These are phyloP conservation scores for Cutaneotrichosporon mucoides DNA, from an alignment of 1,284 basidiomycete species.

Conservation along the genomic window DNA sequence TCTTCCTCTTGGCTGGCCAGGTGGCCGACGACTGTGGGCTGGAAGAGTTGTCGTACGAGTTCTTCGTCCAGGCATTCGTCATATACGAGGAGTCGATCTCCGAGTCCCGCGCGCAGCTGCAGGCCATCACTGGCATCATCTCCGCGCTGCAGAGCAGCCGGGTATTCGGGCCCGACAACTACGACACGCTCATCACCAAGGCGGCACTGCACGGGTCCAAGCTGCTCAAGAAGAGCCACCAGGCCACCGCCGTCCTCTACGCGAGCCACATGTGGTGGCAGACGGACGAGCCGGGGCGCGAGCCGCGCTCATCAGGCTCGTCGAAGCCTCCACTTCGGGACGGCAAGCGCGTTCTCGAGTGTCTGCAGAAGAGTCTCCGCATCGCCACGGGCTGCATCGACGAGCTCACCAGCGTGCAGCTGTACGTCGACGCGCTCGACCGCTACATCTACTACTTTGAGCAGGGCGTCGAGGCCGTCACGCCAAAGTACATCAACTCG, in stretches of 20 bases:
- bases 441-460: slow-evolving; percentile 90
- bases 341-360: slow-evolving; percentile 91
- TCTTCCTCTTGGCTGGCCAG: slow-evolving; percentile 91
- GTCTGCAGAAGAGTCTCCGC: slow-evolving; percentile 85
- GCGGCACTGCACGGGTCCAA: slow-evolving; percentile 91
- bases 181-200: slow-evolving; percentile 92
- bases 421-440: slow-evolving; percentile 90
- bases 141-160: slow-evolving; percentile 75
- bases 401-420: slow-evolving; percentile 86
- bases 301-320: neutral
- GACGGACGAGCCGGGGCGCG: slow-evolving; percentile 54
- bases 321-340: slow-evolving; percentile 68
- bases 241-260: slow-evolving; percentile 85
- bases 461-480: slow-evolving; percentile 80
- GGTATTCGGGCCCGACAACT: slow-evolving; percentile 86
- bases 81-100: slow-evolving; percentile 95
- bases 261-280: slow-evolving; percentile 98
- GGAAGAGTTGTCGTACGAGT: slow-evolving; percentile 89
- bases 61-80: slow-evolving; percentile 91
- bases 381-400: slow-evolving; percentile 92
- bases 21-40: slow-evolving; percentile 87
- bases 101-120: slow-evolving; percentile 83
- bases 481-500: slow-evolving; percentile 89
- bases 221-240: slow-evolving; percentile 91
- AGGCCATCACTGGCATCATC: slow-evolving; percentile 88